Base-by-base conservation (phyloP, 106 monocot species). In the Platanthera zijinensis region DNA sequence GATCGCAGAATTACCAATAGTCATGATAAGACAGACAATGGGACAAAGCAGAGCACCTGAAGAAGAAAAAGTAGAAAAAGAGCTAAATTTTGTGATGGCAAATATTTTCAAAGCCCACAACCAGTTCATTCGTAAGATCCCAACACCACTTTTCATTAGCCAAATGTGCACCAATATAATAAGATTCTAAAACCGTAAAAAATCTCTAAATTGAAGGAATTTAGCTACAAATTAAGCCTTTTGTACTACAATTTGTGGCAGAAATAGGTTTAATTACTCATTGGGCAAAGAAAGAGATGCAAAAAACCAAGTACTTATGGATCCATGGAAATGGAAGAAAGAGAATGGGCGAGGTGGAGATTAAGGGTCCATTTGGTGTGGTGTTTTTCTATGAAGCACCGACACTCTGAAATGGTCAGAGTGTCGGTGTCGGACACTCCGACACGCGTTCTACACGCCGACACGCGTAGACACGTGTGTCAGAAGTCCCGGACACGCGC, bases 21-120 rank as follows among this genome's bases (percentile, higher is more conserved):
- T 81, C 83, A 99, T 86, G 59, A 92, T 88, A 75, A 92, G 73
- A 50, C 87, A 94, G 82, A 83, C 80, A 51, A 86, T 82, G 68
- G 94, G 94, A 73, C 73, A 90, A 61, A 99, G 9, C 57, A 94
- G 76, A 78, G 73, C 76, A 84, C 97, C 97, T 99, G 79, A 53
- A 79, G 30, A 67, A 64, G 12, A 79, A 53, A 51, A 64, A 48
- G 15, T 21, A 15, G 7, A 49, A 8, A 71, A 32, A 0, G 1
- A 62, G 13, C 6, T n/a, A 6, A 17, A 6, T 62, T n/a, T 62
- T 62, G 13, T 19, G 18, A 61, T 62, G 13, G 61, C 61, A 62
- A n/a, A 62, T 0, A 53, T 10, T 53, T 53, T 53, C 11, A 53
- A 53, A 53, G 8, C 1, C 39, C 39, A 39, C 39, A 39, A 39